Evolutionary conservation across 192 early-diverging fungal species (phyloP).

Genomic region (Funneliformis mosseae): DNA sequence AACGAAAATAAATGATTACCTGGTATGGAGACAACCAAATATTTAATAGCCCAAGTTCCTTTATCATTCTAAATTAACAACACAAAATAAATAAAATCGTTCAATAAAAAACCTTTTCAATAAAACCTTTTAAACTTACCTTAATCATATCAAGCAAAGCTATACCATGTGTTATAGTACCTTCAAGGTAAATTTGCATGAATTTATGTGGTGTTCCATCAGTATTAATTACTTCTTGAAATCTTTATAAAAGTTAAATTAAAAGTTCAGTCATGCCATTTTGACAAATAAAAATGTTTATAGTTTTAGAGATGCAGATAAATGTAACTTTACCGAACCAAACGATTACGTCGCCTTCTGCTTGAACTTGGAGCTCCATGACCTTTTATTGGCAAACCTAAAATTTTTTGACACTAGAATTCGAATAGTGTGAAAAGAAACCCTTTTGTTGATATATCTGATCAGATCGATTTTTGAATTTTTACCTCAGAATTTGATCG

Average conservation of each 20-base stretch:
- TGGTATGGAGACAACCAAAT: constrained; percentile 6
- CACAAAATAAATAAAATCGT: neutral
- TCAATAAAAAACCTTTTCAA: neutral
- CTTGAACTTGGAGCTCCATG: constrained; percentile 40
- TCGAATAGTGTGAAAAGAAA: neutral
- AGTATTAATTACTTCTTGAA: constrained; percentile 49
- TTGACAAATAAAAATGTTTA: neutral
- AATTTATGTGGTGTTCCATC: constrained; percentile 53
- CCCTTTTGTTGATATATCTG: neutral
- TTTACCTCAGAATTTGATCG: constrained; percentile 45
- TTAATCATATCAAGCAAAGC: constrained; percentile 58
- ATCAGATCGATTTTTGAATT: neutral
- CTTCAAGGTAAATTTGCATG: constrained; percentile 59
- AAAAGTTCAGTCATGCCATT: too few relatives aligned
- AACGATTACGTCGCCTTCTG: constrained; percentile 12
- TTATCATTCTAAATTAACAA: constrained; percentile 1
- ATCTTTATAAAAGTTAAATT: constrained; percentile 27
- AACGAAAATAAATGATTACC: neutral
- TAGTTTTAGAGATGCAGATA: too few relatives aligned
- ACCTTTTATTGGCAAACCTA: constrained; percentile 47
- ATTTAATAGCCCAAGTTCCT: neutral
- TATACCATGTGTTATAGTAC: constrained; percentile 49
- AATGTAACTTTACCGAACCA: constrained; percentile 12
- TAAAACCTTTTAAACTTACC: constrained; percentile 26
- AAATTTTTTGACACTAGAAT: constrained; percentile 16